These are phyloP conservation scores for Hypomyces perniciosus DNA, from an alignment of 2,329 filamentous ascomycete species.

Conservation along the genomic window DNA sequence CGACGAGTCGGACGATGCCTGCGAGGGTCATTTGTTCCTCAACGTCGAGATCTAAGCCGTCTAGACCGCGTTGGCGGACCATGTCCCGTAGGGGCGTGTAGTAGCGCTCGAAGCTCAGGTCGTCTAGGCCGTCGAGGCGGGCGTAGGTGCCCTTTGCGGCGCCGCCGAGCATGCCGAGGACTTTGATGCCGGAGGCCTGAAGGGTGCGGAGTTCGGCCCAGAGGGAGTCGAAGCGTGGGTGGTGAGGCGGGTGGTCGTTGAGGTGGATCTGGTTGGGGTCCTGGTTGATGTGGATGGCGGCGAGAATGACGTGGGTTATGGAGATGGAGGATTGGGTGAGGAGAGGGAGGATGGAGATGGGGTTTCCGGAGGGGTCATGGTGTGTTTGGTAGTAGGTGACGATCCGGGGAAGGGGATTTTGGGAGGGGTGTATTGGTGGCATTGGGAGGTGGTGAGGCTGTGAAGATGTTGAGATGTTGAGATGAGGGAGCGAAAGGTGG, in stretches of 20 bases:
- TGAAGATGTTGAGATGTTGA: background rate
- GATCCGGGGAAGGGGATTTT: conserved; percentile 37
- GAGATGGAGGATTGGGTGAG: conserved; percentile 41
- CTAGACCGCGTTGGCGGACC: conserved; percentile 54
- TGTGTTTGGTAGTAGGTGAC: conserved; percentile 52
- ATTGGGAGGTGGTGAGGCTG: conserved; percentile 16
- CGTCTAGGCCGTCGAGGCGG: conserved; percentile 49
- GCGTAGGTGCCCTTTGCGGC: conserved; percentile 68
- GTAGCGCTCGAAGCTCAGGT: conserved; percentile 61
- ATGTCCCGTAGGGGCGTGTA: conserved; percentile 64
- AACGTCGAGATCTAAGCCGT: conserved; percentile 72
- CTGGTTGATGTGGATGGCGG: conserved; percentile 77
- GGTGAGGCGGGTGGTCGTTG: conserved; percentile 70
- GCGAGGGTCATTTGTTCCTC: conserved; percentile 68
- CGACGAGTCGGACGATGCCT: conserved; percentile 61
- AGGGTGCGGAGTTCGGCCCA: conserved; percentile 73
- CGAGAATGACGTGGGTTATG: conserved; percentile 76
- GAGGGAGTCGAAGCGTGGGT: conserved; percentile 61
- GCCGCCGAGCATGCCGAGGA: conserved; percentile 83
- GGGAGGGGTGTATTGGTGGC: conserved; percentile 25
- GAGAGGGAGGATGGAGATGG: conserved; percentile 49
- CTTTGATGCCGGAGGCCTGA: conserved; percentile 67
- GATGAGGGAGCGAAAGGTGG: background rate
- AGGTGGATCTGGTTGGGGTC: conserved; percentile 62
- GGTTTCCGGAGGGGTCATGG: conserved; percentile 37